phyloP scores from a whole-genome alignment of 2,329 filamentous ascomycete genomes.

The Furcasterigmium sp. region DNA sequence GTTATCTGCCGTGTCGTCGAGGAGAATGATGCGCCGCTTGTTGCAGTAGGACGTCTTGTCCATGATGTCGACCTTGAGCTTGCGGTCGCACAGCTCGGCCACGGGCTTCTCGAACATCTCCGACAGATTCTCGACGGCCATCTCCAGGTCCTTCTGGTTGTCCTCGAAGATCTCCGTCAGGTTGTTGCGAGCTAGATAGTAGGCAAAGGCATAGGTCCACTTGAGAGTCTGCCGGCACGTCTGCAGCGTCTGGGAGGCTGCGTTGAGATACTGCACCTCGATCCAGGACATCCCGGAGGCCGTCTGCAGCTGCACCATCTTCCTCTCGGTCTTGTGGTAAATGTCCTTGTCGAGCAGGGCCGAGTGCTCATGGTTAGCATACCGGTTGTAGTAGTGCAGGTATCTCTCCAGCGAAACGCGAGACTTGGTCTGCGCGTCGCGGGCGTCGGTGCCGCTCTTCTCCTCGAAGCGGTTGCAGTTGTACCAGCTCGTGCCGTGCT shows the following conservation, averaged over 20 bases:
- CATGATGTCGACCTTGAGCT: conserved; percentile 96
- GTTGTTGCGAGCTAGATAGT: conserved; percentile 94
- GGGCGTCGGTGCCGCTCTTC: conserved; percentile 84
- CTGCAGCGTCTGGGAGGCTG: conserved; percentile 88
- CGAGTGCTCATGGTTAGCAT: conserved; percentile 97
- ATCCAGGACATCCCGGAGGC: conserved; percentile 98
- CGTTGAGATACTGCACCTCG: conserved; percentile 93
- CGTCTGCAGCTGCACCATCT: conserved; percentile 95
- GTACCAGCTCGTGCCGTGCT: conserved; percentile 99
- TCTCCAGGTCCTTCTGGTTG: conserved; percentile 95
- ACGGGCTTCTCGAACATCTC: conserved; percentile 99
- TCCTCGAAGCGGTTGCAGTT: conserved; percentile 98
- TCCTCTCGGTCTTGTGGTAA: conserved; percentile 94
- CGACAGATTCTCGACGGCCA: conserved; percentile 94
- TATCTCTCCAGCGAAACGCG: conserved; percentile 92
- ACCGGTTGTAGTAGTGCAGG: conserved; percentile 97
- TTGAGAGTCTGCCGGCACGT: conserved; percentile 97
- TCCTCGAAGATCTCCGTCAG: conserved; percentile 96
- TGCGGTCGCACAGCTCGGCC: conserved; percentile 75
- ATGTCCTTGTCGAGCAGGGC: conserved; percentile 96
- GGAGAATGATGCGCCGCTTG: conserved; percentile 79
- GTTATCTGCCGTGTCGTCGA: conserved; percentile 91
- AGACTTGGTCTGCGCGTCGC: conserved; percentile 87
- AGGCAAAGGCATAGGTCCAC: conserved; percentile 99
- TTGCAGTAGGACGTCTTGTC: conserved; percentile 98